Base-by-base conservation (phyloP, 306 rosid species). In the Alnus rubra region DNA sequence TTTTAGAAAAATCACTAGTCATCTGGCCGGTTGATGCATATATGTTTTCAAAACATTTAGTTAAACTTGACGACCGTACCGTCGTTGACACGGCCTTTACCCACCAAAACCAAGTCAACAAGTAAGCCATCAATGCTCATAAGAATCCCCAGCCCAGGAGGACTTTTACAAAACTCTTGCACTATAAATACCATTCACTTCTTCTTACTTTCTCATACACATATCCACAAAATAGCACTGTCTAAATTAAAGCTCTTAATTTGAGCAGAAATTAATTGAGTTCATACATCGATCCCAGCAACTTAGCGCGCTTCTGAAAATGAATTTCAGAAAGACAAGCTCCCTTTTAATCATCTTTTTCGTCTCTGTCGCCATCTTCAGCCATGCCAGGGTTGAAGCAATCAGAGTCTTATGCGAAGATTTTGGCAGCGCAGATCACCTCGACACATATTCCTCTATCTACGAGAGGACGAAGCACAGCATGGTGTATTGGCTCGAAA, bases 271-370 rank as follows among this genome's bases (percentile, higher is more conserved):
- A 39, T 39, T 39, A 39, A 3, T 39, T 39, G 5, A 39, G 44
- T 48, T 10, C 23, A 23, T 23, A 23, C 28, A 23, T 23, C 28
- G 28, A 23, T 23, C 28, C 28, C 28, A 23, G 28, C 28, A 23
- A 23, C 28, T 23, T 23, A 23, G 28, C 28, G 28, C 28, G 28
- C 28, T 23, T 23, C 28, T 23, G 64, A 76, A 49, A 16, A 84
- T 84, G 88, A 74, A 65, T 52, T 79, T 65, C 81, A 60, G 52
- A 13, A 82, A 53, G 60, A 35, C 58, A 31, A 73, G 83, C 58
- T 50, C 19, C 19, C 33, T 78, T 7, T 33, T 80, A 54, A 51
- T 83, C 28, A 52, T 84, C 3, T 59, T 81, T 10, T 50, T 77
- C 9, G 19, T 79, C 3, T 28, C 19, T 1, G 44, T 78, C 56